A percentile compares a stretch with the other conserved stretches of the same genome.
Conservation (phyloP, 495 filamentous ascomycete species). For the Penicillium canariense region DNA sequence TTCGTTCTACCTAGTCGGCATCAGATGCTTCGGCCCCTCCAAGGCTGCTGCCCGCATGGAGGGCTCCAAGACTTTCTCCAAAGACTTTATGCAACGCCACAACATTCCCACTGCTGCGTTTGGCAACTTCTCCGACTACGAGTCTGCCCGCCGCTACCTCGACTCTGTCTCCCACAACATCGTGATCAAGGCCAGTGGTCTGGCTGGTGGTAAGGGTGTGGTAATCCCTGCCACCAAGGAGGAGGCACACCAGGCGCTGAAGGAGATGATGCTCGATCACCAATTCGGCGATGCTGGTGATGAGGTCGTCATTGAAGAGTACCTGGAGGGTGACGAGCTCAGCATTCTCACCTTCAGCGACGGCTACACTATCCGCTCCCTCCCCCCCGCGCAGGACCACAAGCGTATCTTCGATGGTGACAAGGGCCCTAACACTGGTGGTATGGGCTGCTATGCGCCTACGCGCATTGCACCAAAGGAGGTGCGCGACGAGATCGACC, state of each 20-base stretch:
- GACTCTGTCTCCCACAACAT: slow-evolving; percentile 71
- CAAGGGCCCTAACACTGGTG: slow-evolving; percentile 89
- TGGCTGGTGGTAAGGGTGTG: slow-evolving; percentile 91
- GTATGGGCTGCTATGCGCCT: slow-evolving; percentile 97
- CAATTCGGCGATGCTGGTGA: slow-evolving; percentile 86
- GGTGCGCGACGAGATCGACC: slow-evolving; percentile 73
- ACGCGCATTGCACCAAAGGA: slow-evolving; percentile 76
- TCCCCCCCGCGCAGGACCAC: slow-evolving; percentile 96
- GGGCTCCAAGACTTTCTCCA: slow-evolving; percentile 93
- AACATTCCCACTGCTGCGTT: slow-evolving; percentile 88
- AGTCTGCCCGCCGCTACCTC: slow-evolving; percentile 71
- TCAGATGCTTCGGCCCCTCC: slow-evolving; percentile 83
- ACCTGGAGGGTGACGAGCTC: slow-evolving; percentile 85
- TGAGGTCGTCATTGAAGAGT: slow-evolving; percentile 96
- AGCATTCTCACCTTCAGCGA: slow-evolving; percentile 90
- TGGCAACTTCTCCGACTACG: slow-evolving; percentile 81
- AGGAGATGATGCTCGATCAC: slow-evolving; percentile 85
- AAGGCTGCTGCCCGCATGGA: slow-evolving; percentile 87
- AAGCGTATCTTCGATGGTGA: slow-evolving; percentile 93
- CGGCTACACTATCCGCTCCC: slow-evolving; percentile 75
- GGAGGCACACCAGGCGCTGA: slow-evolving; percentile 77
- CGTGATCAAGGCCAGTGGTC: slow-evolving; percentile 84
- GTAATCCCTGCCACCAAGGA: slow-evolving; percentile 77
- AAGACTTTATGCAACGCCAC: slow-evolving; percentile 95
- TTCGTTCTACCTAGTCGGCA: slow-evolving; percentile 51